Evolutionary conservation across 768 basidiomycete genomes (phyloP).

Genomic region (Mycena vitilis): DNA sequence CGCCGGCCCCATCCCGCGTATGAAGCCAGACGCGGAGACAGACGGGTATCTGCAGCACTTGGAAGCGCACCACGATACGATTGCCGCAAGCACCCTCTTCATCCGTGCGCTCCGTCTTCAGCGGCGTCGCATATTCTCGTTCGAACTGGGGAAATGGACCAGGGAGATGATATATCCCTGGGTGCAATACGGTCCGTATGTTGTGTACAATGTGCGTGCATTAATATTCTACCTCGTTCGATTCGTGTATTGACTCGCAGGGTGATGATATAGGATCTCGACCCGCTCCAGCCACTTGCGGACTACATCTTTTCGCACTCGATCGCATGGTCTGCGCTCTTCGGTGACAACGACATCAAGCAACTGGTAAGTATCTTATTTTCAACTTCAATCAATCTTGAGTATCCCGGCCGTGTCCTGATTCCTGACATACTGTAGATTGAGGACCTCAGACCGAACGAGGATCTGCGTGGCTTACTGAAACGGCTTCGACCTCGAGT

Average conservation of each 20-base stretch:
- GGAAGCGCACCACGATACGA: neutral
- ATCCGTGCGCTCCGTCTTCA: neutral
- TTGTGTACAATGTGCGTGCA: no score
- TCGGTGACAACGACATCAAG: constrained; percentile 10
- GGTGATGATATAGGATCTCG: neutral
- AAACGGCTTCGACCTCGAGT: neutral
- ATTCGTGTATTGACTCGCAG: neutral
- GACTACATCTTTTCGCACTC: constrained; percentile 11
- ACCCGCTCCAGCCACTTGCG: neutral
- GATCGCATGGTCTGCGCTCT: neutral
- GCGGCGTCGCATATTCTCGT: neutral
- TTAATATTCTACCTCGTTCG: neutral
- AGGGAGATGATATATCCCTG: no score
- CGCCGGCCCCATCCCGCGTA: neutral
- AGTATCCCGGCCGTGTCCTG: neutral
- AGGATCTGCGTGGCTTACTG: neutral
- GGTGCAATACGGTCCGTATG: no score
- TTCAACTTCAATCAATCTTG: no score
- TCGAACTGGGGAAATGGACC: neutral
- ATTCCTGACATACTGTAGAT: neutral
- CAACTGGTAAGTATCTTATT: constrained; percentile 1
- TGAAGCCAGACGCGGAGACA: neutral
- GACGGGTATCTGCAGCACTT: neutral
- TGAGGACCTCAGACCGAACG: neutral
- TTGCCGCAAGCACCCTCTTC: neutral